Base-by-base conservation (phyloP, 75 land plant species). In the Cryptomeria japonica region DNA sequence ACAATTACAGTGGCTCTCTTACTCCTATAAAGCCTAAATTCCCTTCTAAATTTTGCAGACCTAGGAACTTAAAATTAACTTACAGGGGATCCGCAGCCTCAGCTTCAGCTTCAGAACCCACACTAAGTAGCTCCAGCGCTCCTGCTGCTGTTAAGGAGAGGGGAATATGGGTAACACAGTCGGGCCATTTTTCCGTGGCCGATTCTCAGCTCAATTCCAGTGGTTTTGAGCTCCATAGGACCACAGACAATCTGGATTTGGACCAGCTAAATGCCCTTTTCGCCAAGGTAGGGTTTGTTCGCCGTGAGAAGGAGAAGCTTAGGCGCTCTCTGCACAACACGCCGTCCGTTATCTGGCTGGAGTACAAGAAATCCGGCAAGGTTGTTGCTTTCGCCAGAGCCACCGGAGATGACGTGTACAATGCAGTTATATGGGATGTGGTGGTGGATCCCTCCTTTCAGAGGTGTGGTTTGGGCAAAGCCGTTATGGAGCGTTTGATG, bases 351-450 rank as follows among this genome's bases (percentile, higher is more conserved):
- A 86, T 90, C 36, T 97, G 99, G 99, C 76, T 96, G 25, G 90
- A 90, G 87, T 88, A 94, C 89, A 84, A 53, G 78, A 91, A 87
- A 86, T 88, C 92, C 15, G 77, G 79, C 84, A 84, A 34, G 72
- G 93, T 97, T 28, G 93, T 97, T 47, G 99, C 96, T 36, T 97
- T 97, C 87, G 98, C 99, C 0, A 86, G 99, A 5, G 99, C 98
- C 14, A 96, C 99, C 3, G 99, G 99, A 0, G 99, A 97, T 85
- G 95, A 93, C 31, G 98, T 97, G 39, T 97, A 95, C 93, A 96
- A 97, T 89, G 99, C 99, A 41, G 92, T 96, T 42, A 94, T 97
- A 3, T 97, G 99, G 99, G 99, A 97, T 88, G 99, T 97, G 84
- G 99, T 97, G 73, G 99, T 97, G 80, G 99, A 97, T 61, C 99